Percentiles rank a stretch among this genome's conserved stretches.
Evolutionary conservation across 2,329 filamentous ascomycete species (phyloP).

Genomic region (Claviceps digitariae): DNA sequence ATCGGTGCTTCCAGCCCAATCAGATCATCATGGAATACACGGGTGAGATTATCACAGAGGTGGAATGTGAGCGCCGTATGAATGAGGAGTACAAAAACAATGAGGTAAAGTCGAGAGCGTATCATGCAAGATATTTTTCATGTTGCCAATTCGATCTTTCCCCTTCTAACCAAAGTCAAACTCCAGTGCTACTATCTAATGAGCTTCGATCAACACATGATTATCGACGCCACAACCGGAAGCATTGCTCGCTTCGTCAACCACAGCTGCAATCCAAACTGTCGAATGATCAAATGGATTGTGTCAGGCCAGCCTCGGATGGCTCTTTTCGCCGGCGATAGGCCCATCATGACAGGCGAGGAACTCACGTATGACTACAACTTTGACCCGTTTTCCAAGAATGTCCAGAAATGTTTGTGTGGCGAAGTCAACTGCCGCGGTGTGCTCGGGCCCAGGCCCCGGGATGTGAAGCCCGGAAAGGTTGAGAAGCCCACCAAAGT

Average conservation of each 20-base stretch:
- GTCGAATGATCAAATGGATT: conserved; percentile 96
- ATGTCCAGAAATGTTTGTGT: conserved; percentile 53
- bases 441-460: conserved; percentile 47
- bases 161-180: neutral
- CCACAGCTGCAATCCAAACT: conserved; percentile 93
- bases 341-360: conserved; percentile 84
- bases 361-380: conserved; percentile 92
- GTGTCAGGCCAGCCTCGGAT: conserved; percentile 88
- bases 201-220: conserved; percentile 97
- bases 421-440: conserved; percentile 50
- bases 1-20: conserved; percentile 71
- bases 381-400: conserved; percentile 58
- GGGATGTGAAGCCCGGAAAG: conserved; percentile 38
- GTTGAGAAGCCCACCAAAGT: conserved; percentile 38
- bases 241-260: conserved; percentile 97
- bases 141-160: no score
- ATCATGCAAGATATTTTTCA: no score
- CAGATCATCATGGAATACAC: conserved; percentile 99
- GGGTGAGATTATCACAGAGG: conserved; percentile 91
- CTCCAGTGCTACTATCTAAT: conserved; percentile 89
- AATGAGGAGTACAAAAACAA: conserved; percentile 88
- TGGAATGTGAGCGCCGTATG: conserved; percentile 89
- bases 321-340: conserved; percentile 87
- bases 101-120: conserved; percentile 43
- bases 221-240: conserved; percentile 91